Evolutionary conservation across 2,329 filamentous ascomycete genomes (phyloP).

Genomic region (Dothideomycetes sp.): DNA sequence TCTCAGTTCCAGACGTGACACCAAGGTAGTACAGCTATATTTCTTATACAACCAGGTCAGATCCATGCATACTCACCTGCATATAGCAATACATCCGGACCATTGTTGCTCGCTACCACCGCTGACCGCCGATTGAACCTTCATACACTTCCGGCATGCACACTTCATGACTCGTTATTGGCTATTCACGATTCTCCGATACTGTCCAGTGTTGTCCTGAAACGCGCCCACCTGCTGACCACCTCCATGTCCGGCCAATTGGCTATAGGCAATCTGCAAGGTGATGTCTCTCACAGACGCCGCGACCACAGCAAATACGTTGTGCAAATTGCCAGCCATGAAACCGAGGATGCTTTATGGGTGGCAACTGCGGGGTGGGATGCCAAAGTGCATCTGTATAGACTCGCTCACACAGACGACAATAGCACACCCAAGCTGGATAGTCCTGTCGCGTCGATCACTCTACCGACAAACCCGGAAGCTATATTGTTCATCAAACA

Average conservation of each 20-base stretch:
- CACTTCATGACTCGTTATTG: slow-evolving; percentile 29
- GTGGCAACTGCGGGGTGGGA: slow-evolving; percentile 56
- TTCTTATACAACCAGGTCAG: background rate
- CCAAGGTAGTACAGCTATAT: background rate
- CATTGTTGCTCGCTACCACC: slow-evolving; percentile 30
- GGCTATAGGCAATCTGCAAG: slow-evolving; percentile 36
- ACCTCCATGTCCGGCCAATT: slow-evolving; percentile 53
- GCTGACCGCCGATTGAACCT: slow-evolving; percentile 43
- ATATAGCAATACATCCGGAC: slow-evolving; percentile 7
- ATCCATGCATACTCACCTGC: background rate
- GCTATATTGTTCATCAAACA: slow-evolving; percentile 45
- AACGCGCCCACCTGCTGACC: slow-evolving; percentile 39
- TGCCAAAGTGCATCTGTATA: slow-evolving; percentile 46
- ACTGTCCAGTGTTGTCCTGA: slow-evolving; percentile 40
- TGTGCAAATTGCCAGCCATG: slow-evolving; percentile 41
- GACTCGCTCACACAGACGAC: slow-evolving; percentile 21
- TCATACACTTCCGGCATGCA: slow-evolving; percentile 29
- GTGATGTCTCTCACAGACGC: slow-evolving; percentile 37
- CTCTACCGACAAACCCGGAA: slow-evolving; percentile 47
- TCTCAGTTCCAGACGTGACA: slow-evolving; percentile 31
- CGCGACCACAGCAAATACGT: slow-evolving; percentile 52
- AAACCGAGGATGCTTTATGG: slow-evolving; percentile 25
- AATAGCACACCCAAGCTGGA: slow-evolving; percentile 22
- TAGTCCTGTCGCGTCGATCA: slow-evolving; percentile 34
- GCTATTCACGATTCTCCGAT: slow-evolving; percentile 44